A percentile compares a stretch with the other conserved stretches of the same genome.
These are phyloP conservation scores for Leishmania martiniquensis DNA, from an alignment of 208 protist genomes.

Conservation along the genomic window DNA sequence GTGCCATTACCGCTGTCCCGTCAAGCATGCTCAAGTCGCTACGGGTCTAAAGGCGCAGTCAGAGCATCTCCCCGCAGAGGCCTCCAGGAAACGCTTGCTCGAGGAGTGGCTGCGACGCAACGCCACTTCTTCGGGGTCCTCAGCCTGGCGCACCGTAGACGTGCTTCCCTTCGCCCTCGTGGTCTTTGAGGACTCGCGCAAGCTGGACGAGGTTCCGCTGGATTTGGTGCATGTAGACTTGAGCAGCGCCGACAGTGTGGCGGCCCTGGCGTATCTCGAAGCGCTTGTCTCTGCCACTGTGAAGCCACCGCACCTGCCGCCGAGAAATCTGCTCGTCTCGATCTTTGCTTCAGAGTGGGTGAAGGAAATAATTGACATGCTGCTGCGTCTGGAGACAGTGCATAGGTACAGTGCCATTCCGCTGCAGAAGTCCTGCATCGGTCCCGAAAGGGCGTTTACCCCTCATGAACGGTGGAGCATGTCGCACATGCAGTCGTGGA, in stretches of 20 bases:
- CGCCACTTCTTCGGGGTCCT: not conserved
- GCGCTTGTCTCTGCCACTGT: conserved; percentile 1
- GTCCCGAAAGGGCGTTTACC: not conserved
- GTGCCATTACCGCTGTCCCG: conserved; percentile 9
- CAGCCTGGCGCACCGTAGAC: not conserved
- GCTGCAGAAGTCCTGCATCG: conserved; percentile 6
- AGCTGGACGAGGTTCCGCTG: conserved; percentile 22
- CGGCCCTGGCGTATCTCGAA: conserved; percentile 27
- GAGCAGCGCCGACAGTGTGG: conserved; percentile 28
- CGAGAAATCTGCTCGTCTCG: conserved; percentile 33
- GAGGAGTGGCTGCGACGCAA: conserved; percentile 12
- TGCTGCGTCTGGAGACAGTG: conserved; percentile 15
- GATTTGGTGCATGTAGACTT: conserved; percentile 51
- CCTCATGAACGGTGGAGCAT: not conserved
- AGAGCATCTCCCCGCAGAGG: not conserved
- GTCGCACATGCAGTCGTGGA: not conserved
- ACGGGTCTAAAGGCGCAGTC: not conserved
- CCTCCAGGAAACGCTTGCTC: conserved; percentile 7
- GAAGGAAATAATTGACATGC: not conserved
- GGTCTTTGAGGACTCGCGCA: not conserved
- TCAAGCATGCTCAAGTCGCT: not conserved
- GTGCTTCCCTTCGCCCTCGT: conserved; percentile 8
- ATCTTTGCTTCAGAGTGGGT: conserved; percentile 39
- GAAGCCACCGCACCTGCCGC: not conserved
- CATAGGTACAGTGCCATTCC: conserved; percentile 17